Evolutionary conservation across 192 early-diverging fungal species (phyloP), one percentile per base, ranked within the genome.

Genomic region (Linnemannia zychae): DNA sequence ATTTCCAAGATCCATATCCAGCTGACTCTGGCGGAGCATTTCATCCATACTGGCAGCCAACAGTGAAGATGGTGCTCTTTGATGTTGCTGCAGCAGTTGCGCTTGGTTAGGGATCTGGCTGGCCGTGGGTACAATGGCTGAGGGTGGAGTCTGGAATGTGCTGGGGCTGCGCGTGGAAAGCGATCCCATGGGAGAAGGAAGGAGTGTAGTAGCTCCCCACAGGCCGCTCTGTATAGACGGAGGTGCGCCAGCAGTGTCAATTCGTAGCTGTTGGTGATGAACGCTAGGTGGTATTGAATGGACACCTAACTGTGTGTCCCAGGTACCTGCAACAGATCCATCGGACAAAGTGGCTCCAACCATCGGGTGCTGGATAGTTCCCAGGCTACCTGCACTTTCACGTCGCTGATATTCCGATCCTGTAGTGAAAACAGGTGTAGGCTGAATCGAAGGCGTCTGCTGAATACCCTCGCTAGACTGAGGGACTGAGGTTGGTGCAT

Each of bases 1-100:
- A 31, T 50, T 48, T 11, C 48, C 67, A 67, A 28, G 28, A 5
- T 73, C 80, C 74, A 82, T 36, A 22, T 75, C 79, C 72, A 72
- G 57, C 49, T 81, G 74, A 37, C 80, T 76, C 16, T 82, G 70
- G 13, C 44, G 70, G 0, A 77, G 71, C 75, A 76, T 82, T 31
- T 68, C 71, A 28, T 49, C 70, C 74, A 76, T 65, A 33, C 52
- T 71, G 18, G 74, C 44, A 9, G 80, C 49, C n/a, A 37, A 22
- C 7, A 74, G 57, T 7, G 28, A 24, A 15, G 49, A 17, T 6
- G 73, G 67, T n/a, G 49, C n/a, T 24, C 40, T 9, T 9, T 44
- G 40, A 9, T 44, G 40, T 9, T 44, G 60, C 49, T 53, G 53
- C 13, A 33, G 18, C 13, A 33, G 18, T 40, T 68, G 37, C 12